Evolutionary conservation across 108 stramenopile genomes (phyloP), one percentile per base, ranked within the genome.

Genomic region (Conticribra weissflogii): DNA sequence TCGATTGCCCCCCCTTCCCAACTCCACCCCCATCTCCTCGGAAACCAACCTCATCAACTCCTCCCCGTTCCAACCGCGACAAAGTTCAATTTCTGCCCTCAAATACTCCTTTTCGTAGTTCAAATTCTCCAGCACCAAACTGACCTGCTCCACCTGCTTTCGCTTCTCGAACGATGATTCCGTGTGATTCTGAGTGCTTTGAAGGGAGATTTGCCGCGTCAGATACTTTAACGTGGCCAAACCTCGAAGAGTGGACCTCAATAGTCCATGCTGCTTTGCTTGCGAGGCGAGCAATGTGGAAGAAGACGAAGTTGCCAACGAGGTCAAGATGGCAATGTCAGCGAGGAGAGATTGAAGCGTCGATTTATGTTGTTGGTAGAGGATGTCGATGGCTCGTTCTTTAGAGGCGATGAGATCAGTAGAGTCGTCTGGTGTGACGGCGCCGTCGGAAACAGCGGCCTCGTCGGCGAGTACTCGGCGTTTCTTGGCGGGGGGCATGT

Each of bases 71-170:
- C 66, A 77, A 0, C 52, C 57, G 19, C 31, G 31, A 3, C 70
- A 46, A 19, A 32, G 17, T 22, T 19, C 64, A 27, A 81, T 70
- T 54, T 70, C 68, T 22, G 58, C 31, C 28, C 34, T 70, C 29
- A 81, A 48, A 70, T 81, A 77, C 30, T 76, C 54, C 28, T 58
- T 29, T 36, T 81, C 81, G 51, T 81, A 81, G 9, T 52, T 60
- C 29, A 81, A 44, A 72, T 81, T 81, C 32, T 77, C 62, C 36
- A 81, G 54, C 50, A 58, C n/a, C n/a, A 77, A 53, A 33, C 58
- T 66, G 16, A 50, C 52, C 4, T 59, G 41, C 28, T 69, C 81
- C 2, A 67, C 81, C 49, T 59, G 55, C 8, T 9, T 34, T n/a
- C 75, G 25, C 33, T 68, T 60, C 16, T 46, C 30, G 36, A 63